Base-by-base conservation (phyloP, 805 yeast genomes). In the Lachancea mirantina region DNA sequence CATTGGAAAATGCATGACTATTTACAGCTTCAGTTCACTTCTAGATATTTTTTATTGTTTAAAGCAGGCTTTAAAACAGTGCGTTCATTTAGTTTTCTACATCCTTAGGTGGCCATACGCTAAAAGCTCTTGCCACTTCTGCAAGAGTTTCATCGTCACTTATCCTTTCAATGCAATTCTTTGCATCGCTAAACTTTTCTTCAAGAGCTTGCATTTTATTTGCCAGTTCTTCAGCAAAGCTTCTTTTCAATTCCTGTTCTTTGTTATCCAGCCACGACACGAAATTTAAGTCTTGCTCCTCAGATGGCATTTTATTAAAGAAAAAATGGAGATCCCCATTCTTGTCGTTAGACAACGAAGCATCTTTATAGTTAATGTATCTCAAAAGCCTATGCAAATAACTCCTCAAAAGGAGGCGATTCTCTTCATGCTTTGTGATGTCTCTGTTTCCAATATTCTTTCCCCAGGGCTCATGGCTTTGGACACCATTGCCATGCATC, bases 251-350 rank as follows among this genome's bases (percentile, higher is more conserved):
- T 19, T 52, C 57, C 4, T 65, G 61, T 21, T 76, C 64, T 18
- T 69, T 67, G 18, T 62, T 62, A 20, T 62, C 51, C 5, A 82
- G 57, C 94, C 94, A 85, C 38, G 80, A 72, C 30, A 67, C 65
- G n/a, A 84, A 70, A 0, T 81, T 72, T 79, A 78, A 74, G 8
- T 71, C 64, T 43, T 82, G 62, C 47, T 82, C 87, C 16, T 70
- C 71, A 19, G 70, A 74, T 0, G 89, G 88, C 74, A 82, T 75
- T 26, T 74, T 74, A 1, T 76, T 66, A 5, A 80, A 73, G 46
- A 81, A 81, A 30, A 64, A 64, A 0, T 83, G 72, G 14, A 82
- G 55, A 18, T 70, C 69, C 1, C 89, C 87, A 37, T 78, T 84
- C 24, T 63, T 51, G 49, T 82, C 94, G 40, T 78, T 74, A 41